Percentiles rank a stretch among this genome's conserved stretches.
Conservation (phyloP, 805 yeast genomes). For the Candida wancherniae region DNA sequence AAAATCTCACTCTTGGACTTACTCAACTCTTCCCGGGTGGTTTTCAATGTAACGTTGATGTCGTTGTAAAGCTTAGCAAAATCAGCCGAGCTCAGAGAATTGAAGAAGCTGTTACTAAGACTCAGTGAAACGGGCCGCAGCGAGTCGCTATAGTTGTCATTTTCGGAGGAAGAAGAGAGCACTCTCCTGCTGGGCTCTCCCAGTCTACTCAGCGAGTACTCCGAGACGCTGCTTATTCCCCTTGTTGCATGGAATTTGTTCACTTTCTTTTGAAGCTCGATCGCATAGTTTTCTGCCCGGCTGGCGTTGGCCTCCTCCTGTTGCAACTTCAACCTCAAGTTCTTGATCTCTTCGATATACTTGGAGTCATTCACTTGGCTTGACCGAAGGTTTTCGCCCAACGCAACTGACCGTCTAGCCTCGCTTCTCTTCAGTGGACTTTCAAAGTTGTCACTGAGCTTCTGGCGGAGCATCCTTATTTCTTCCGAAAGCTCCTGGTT, state of each 20-base stretch:
- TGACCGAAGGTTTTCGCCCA: slow-evolving; percentile 26
- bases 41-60: slow-evolving; percentile 38
- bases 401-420: slow-evolving; percentile 28
- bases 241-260: slow-evolving; percentile 39
- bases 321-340: slow-evolving; percentile 44
- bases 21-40: slow-evolving; percentile 41
- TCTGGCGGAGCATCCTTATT: slow-evolving; percentile 51
- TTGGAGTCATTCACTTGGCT: slow-evolving; percentile 14
- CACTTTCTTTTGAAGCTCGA: slow-evolving; percentile 39
- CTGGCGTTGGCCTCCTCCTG: slow-evolving; percentile 47
- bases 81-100: slow-evolving; percentile 29
- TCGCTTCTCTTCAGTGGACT: slow-evolving; percentile 17
- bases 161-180: no score
- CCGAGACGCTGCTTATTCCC: slow-evolving; percentile 30
- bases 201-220: slow-evolving; percentile 32
- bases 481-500: slow-evolving; percentile 50
- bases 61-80: slow-evolving; percentile 49
- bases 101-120: slow-evolving; percentile 29
- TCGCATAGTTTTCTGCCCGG: slow-evolving; percentile 48
- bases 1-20: slow-evolving; percentile 39
- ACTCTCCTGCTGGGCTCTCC: slow-evolving; percentile 29
- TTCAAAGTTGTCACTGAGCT: slow-evolving; percentile 15
- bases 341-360: slow-evolving; percentile 40
- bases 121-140: slow-evolving; percentile 23
- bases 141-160: slow-evolving; percentile 4